Evolutionary conservation across 768 basidiomycete species (phyloP), one percentile per base, ranked within the genome.

Genomic region (Coprinopsis cinerea): DNA sequence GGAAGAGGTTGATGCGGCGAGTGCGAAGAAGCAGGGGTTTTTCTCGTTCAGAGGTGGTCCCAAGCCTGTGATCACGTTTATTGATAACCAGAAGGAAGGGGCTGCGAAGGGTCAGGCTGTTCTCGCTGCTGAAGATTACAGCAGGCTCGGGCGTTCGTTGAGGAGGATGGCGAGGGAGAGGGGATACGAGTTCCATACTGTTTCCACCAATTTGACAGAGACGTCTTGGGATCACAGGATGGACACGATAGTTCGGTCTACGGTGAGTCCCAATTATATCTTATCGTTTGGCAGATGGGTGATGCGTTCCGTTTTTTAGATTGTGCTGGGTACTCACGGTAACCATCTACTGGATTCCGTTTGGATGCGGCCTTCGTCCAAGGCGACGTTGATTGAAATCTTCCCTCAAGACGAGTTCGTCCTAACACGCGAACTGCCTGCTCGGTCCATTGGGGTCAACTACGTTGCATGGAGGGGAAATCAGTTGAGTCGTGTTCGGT

Each of bases 321-420:
- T 87, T 49, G 64, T 86, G 25, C 55, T 88, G 30, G 81, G 84
- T 32, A 75, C 79, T 15, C 69, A 81, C 56, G 78, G 84, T 2
- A 59, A 69, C 45, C 77, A 82, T 53, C 73, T 90, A 24, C 70
- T 85, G 55, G 87, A 91, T 60, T 64, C 78, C 48, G 64, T 85
- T 14, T 90, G 82, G 68, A 81, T 91, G 78, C 78, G 76, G 51
- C 77, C 76, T 3, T 76, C 79, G 22, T 57, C 71, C 14, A 69
- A 75, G 22, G 73, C 85, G 18, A 81, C 82, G 2, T 70, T 91
- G 28, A 78, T 91, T 68, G 90, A 93, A 65, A 73, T 92, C 58
- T 90, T 87, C 66, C 84, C 81, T 17, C 68, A 74, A 2, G 77
- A 76, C n/a, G 74, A 74, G 17, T 90, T 86, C 63, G 71, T 74